phyloP scores from a whole-genome alignment of 2,329 filamentous ascomycete species.

The Curvularia eragrostidis region DNA sequence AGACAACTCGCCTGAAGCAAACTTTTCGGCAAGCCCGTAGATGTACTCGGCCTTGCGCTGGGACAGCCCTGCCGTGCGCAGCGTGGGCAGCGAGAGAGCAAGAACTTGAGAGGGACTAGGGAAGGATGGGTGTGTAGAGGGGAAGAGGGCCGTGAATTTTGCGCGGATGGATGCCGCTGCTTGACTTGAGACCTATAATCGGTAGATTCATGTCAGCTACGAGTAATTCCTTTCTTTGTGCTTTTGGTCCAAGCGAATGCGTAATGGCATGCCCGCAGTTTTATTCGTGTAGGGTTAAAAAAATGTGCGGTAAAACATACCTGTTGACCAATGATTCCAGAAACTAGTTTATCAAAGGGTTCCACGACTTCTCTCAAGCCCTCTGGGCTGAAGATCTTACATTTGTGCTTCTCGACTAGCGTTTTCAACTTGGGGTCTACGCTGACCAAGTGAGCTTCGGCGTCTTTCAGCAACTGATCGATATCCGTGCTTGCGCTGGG shows the following conservation, averaged over 20 bases:
- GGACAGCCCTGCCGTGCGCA: slow-evolving; percentile 87
- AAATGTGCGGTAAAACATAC: slow-evolving; percentile 25
- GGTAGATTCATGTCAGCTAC: not conserved
- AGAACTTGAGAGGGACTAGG: slow-evolving; percentile 79
- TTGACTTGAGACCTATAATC: slow-evolving; percentile 75
- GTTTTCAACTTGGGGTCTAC: slow-evolving; percentile 75
- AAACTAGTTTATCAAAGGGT: slow-evolving; percentile 82
- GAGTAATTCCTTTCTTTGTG: not conserved
- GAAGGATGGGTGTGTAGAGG: slow-evolving; percentile 59
- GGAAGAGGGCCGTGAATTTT: slow-evolving; percentile 65
- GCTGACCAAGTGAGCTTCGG: slow-evolving; percentile 74
- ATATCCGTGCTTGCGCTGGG: slow-evolving; percentile 64
- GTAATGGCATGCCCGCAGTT: not conserved
- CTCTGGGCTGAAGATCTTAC: slow-evolving; percentile 78
- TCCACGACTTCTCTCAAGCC: slow-evolving; percentile 86
- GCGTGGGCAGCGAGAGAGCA: slow-evolving; percentile 62
- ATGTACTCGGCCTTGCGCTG: slow-evolving; percentile 97
- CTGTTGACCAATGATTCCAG: slow-evolving; percentile 94
- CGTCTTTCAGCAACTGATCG: slow-evolving; percentile 74
- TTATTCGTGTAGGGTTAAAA: not conserved
- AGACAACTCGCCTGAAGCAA: slow-evolving; percentile 74
- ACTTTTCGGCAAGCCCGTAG: slow-evolving; percentile 82
- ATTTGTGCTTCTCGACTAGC: slow-evolving; percentile 76
- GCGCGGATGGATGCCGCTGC: slow-evolving; percentile 88
- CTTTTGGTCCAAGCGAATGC: not conserved